These are phyloP conservation scores for Neurospora sp. DNA, from an alignment of 495 filamentous ascomycete species.

Conservation along the genomic window DNA sequence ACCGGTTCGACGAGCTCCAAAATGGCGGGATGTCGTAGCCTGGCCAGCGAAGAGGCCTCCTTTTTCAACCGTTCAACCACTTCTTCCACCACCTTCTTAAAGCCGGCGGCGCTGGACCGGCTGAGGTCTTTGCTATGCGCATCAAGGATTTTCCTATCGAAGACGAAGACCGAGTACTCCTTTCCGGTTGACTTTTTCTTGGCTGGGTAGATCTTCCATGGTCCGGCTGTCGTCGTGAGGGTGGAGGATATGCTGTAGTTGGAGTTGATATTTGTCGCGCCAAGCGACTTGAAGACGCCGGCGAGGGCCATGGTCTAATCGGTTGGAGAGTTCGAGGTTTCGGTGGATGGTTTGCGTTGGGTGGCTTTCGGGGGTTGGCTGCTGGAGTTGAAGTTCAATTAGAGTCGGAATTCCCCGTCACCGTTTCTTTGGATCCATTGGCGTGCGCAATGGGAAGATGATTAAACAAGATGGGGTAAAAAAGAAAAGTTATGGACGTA, in stretches of 20 bases:
- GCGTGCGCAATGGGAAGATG: neutral
- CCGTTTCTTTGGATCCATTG: neutral
- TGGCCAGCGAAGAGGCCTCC: slow-evolving; percentile 77
- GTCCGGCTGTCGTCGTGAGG: slow-evolving; percentile 64
- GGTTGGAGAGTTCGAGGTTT: neutral
- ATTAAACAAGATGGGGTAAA: neutral
- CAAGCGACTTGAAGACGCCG: slow-evolving; percentile 82
- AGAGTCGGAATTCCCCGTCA: neutral
- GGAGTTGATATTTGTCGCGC: slow-evolving; percentile 73
- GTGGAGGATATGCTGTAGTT: slow-evolving; percentile 73
- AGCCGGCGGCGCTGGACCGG: slow-evolving; percentile 44
- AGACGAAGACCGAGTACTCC: slow-evolving; percentile 83
- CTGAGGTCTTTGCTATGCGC: slow-evolving; percentile 48
- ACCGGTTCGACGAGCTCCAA: slow-evolving; percentile 91
- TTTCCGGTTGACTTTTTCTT: slow-evolving; percentile 92
- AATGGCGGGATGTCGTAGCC: slow-evolving; percentile 80
- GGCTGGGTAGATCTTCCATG: slow-evolving; percentile 95
- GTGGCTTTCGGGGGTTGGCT: neutral
- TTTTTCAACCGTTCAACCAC: slow-evolving; percentile 83
- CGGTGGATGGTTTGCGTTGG: neutral
- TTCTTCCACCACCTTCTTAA: slow-evolving; percentile 77
- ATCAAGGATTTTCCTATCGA: slow-evolving; percentile 81
- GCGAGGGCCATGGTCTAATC: slow-evolving; percentile 62
- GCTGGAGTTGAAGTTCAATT: neutral
- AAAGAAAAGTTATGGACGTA: neutral